Conservation (phyloP, 108 stramenopile species). For the Pseudonitzschia multistriata region DNA sequence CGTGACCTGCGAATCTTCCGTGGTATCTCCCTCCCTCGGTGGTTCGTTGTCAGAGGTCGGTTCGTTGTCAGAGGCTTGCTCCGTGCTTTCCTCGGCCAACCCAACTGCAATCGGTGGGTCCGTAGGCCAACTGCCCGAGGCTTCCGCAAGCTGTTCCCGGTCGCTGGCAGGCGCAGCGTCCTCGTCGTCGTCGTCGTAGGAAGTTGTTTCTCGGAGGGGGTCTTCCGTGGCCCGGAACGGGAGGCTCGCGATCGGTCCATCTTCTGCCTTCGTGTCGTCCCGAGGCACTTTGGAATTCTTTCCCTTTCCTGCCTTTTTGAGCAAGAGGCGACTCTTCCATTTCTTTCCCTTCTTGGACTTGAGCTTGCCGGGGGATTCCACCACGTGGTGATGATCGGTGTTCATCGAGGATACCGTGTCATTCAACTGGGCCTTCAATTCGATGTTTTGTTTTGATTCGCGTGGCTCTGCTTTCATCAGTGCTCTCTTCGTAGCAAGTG, state of each 20-base stretch:
- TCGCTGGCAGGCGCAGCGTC: too few relatives aligned
- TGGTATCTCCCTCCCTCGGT: not conserved
- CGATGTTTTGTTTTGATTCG: not conserved
- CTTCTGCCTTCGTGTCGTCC: not conserved
- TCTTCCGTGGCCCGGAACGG: not conserved
- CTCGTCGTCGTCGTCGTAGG: too few relatives aligned
- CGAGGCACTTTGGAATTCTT: not conserved
- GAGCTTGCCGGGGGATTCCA: constrained; percentile 10
- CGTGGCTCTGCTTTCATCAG: not conserved
- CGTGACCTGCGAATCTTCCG: not conserved
- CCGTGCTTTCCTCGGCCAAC: not conserved
- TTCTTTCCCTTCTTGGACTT: constrained; percentile 14
- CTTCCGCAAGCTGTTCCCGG: not conserved
- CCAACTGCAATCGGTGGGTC: not conserved
- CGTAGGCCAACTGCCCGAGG: not conserved
- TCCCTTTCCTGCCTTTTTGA: constrained; percentile 9
- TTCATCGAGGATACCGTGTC: constrained; percentile 2
- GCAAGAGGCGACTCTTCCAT: constrained; percentile 10
- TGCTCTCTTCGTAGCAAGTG: not conserved
- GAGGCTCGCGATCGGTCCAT: not conserved
- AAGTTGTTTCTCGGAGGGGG: not conserved
- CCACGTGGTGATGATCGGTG: constrained; percentile 18
- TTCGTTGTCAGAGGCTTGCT: not conserved
- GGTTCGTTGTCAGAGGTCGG: too few relatives aligned
- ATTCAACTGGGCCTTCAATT: constrained; percentile 11